These are phyloP conservation scores for Galeopsis tetrahit DNA, from an alignment of 257 asterid species.

Conservation along the genomic window DNA sequence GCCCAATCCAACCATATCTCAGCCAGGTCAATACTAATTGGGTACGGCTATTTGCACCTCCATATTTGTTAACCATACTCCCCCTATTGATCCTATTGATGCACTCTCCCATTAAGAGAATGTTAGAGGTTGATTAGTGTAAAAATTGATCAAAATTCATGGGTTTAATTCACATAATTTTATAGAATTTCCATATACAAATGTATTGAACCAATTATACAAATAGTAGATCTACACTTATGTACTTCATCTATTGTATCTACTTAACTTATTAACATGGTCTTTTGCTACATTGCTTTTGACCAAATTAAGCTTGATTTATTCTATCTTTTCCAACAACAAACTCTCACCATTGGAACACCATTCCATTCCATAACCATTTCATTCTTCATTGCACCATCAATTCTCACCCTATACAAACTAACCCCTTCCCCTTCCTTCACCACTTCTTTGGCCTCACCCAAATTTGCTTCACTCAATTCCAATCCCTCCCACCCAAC, in stretches of 20 bases:
- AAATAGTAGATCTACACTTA: neutral
- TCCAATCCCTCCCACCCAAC: conserved; percentile 37
- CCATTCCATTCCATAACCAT: conserved; percentile 57
- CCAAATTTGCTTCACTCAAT: conserved; percentile 38
- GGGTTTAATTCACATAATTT: no score
- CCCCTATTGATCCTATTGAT: no score
- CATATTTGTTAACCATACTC: no score
- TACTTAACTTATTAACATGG: neutral
- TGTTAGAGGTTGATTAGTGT: no score
- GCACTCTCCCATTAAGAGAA: no score
- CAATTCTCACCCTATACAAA: conserved; percentile 43
- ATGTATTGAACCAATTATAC: neutral
- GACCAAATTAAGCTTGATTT: conserved; percentile 1
- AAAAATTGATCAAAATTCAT: no score
- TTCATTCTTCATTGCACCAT: conserved; percentile 42
- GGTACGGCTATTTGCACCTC: no score
- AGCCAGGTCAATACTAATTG: no score
- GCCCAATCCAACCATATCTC: no score
- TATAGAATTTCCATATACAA: neutral
- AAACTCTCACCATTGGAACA: conserved; percentile 44
- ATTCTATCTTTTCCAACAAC: conserved; percentile 44
- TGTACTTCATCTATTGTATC: neutral
- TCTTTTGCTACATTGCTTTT: neutral
- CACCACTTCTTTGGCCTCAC: conserved; percentile 52
- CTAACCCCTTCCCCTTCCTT: conserved; percentile 46